Base-by-base conservation (phyloP, 495 filamentous ascomycete genomes). In the Podospora australis region DNA sequence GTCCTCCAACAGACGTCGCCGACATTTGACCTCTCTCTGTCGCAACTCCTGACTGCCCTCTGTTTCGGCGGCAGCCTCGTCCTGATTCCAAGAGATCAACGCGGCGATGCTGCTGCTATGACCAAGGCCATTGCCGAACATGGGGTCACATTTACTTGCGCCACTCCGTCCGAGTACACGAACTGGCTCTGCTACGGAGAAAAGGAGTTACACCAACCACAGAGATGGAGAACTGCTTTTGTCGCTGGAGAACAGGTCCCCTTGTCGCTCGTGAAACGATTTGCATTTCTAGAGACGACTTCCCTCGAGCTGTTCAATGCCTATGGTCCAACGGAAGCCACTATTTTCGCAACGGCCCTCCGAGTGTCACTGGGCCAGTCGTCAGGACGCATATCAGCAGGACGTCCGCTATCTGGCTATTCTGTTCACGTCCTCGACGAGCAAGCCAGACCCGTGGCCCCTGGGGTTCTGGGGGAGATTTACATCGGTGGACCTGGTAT, bases 361-460 rank as follows among this genome's bases (percentile, higher is more conserved):
- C 19, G 17, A 17, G 23, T 19, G 2, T 24, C 16, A 32, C 28
- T n/a, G 20, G 23, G 16, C 10, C 13, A 2, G 10, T 6, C 6
- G 6, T 6, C 6, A 6, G 26, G 46, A 29, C 23, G 22, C 2
- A 38, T 52, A 19, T 25, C 48, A 0, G 46, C 26, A 13, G 58
- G 66, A 5, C 13, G 51, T n/a, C 1, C 46, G 30, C 7, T 45
- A 28, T 50, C 62, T 1, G 70, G 74, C 16, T 69, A 67, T 35
- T 41, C 55, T 3, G 44, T 63, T 6, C 73, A 71, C 52, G 62
- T 81, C 28, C 40, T 81, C 1, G 75, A 78, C 34, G 49, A 67
- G 13, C 19, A 58, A 5, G 19, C 68, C 5, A 55, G 67, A 0
- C 67, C 70, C 2, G 35, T 82, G 0, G 67, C 70, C 0, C 17